Percentiles rank a stretch among this genome's conserved stretches.
These are phyloP conservation scores for Candolleomyces eurysporus DNA, from an alignment of 768 basidiomycete genomes.

Conservation along the genomic window DNA sequence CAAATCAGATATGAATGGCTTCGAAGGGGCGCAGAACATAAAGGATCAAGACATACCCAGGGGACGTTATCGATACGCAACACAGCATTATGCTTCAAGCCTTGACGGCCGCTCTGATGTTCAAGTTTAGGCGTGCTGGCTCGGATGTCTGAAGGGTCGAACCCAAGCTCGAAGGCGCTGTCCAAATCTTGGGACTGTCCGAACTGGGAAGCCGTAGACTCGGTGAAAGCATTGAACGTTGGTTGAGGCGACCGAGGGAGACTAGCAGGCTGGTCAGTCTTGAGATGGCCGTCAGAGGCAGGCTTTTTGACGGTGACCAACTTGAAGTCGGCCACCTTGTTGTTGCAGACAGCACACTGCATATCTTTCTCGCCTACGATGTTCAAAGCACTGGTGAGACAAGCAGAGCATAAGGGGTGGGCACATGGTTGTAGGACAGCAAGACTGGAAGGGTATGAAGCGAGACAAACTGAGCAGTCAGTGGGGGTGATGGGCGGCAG, in stretches of 20 bases:
- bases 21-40: not conserved
- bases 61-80: conserved; percentile 87
- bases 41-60: conserved; percentile 54
- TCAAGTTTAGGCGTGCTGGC: conserved; percentile 45
- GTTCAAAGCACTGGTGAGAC: conserved; percentile 82
- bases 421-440: conserved; percentile 73
- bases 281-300: not conserved
- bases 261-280: not conserved
- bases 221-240: not conserved
- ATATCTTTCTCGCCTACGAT: conserved; percentile 90
- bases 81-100: conserved; percentile 46
- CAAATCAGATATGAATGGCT: conserved; percentile 4
- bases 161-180: conserved; percentile 41
- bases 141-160: conserved; percentile 33
- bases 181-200: conserved; percentile 27
- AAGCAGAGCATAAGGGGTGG: conserved; percentile 76
- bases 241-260: conserved; percentile 2
- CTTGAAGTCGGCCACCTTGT: conserved; percentile 67
- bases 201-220: not conserved
- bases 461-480: conserved; percentile 66
- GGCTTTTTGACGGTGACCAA: conserved; percentile 29
- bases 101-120: conserved; percentile 16
- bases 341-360: conserved; percentile 78
- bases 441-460: conserved; percentile 38
- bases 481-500: conserved; percentile 19